A percentile compares a stretch with the other conserved stretches of the same genome.
These are phyloP conservation scores for Babesia gibsoni DNA, from an alignment of 169 alveolate genomes.

Conservation along the genomic window DNA sequence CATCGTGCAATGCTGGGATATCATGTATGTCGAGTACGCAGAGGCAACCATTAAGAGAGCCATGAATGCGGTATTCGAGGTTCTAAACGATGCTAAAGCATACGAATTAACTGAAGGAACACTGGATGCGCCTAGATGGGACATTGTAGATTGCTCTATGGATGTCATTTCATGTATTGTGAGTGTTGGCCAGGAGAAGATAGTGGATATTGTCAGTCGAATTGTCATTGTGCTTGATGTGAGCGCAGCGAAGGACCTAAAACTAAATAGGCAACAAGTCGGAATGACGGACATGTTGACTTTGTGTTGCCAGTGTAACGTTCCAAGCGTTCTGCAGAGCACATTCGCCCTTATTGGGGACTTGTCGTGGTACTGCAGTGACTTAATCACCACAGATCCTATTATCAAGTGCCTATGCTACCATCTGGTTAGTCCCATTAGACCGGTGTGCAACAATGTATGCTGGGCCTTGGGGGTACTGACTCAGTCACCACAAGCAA, in stretches of 20 bases:
- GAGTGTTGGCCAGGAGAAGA: not conserved
- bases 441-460: slow-evolving; percentile 14
- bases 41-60: slow-evolving; percentile 9
- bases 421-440: not conserved
- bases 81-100: slow-evolving; percentile 4
- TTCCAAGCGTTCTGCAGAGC: slow-evolving; percentile 27
- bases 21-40: slow-evolving; percentile 8
- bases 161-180: slow-evolving; percentile 34
- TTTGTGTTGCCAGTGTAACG: slow-evolving; percentile 23
- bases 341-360: slow-evolving; percentile 54
- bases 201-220: not conserved
- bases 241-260: not conserved
- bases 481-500: slow-evolving; percentile 1
- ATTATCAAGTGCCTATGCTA: not conserved
- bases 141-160: slow-evolving; percentile 21
- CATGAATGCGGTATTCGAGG: slow-evolving; percentile 35
- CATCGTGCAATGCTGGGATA: slow-evolving; percentile 16
- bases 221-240: slow-evolving; percentile 1
- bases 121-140: slow-evolving; percentile 25
- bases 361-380: slow-evolving; percentile 26
- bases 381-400: slow-evolving; percentile 19
- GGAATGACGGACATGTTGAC: slow-evolving; percentile 20
- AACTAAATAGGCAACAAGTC: not conserved
- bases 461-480: slow-evolving; percentile 36
- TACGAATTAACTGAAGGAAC: slow-evolving; percentile 19